Base-by-base conservation (phyloP, 139 green algal genomes). In the Spirogloea muscicola region DNA sequence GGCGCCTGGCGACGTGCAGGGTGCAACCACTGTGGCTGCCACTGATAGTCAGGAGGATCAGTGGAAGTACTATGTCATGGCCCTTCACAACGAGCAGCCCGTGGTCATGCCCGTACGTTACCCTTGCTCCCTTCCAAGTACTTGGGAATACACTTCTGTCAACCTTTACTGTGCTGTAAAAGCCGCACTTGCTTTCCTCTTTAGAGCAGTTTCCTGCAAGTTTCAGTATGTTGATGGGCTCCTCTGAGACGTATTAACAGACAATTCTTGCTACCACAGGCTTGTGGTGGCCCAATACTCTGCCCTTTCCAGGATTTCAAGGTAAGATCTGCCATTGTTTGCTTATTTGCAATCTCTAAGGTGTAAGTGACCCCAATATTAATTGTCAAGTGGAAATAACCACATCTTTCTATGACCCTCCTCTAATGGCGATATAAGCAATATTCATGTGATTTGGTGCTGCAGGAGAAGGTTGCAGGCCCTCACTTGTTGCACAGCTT, bases 71-170 rank as follows among this genome's bases (percentile, higher is more conserved):
- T n/a, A n/a, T 3, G 68, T 76, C 6, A 31, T 76, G 52, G 68
- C 6, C 57, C 57, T 76, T 3, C 68, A 76, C 58, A 76, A 76
- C 43, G 68, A 76, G 68, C 5, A 42, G 34, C 68, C 68, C 5
- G 68, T 76, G 57, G 3, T 29, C 3, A 25, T 76, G 68, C 68
- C 68, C 29, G 64, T 74, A 69, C 68, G 64, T 5, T 74, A 27
- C 25, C 4, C 13, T 29, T n/a, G n/a, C n/a, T n/a, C n/a, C n/a
- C n/a, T n/a, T n/a, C n/a, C n/a, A n/a, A n/a, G n/a, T n/a, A n/a
- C n/a, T n/a, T n/a, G n/a, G n/a, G n/a, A n/a, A n/a, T n/a, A n/a
- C 5, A 62, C 31, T 43, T 9, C 7, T 39, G 5, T 43, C 7
- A 62, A 27, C 36, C 55, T 64, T 38, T 64, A 13, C 36, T 64